Evolutionary conservation across 139 green algal species (phyloP), one percentile per base, ranked within the genome.

Genomic region (Pleodorina starrii): DNA sequence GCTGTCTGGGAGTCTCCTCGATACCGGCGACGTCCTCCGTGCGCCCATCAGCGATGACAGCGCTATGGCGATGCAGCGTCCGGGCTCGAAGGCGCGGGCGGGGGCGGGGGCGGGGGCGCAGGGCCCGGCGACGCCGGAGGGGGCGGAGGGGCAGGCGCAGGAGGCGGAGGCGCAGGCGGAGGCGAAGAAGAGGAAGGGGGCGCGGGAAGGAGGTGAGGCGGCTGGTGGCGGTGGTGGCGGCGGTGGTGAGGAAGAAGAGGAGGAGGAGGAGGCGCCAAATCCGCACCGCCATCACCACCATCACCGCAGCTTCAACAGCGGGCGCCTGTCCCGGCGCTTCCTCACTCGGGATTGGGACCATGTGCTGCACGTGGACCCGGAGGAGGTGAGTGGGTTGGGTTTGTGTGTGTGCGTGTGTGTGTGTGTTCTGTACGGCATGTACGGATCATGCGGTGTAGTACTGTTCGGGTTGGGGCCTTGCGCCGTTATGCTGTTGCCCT

Each of bases 291-390:
- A 73, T 6, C 32, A 35, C 63, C 63, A 42, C 35, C 68, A 76
- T 25, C 68, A 76, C 38, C 68, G 9, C 68, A n/a, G 46, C 68
- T 21, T 46, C 16, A 10, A 48, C 14, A 32, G 68, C 68, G 40
- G 38, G 19, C 72, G 57, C 38, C 40, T 80, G 12, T 59, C 72
- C 40, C 40, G 72, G 21, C n/a, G 27, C 16, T 40, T 48, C 17
- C 25, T 21, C 43, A 72, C 57, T 27, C 51, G 81, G 36, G 71
- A 86, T n/a, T 80, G 88, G 80, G 7, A 66, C 27, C 44, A 72
- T 40, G 88, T 91, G 40, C 9, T 51, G 40, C 84, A 89, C 38
- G 69, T 83, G 69, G 84, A 89, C 50, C 84, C 84, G 5, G 84
- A 89, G 23, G 6, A 81, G 44, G 81, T 87, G 81, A 9, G 78